These are phyloP conservation scores for Irpex rosettiformis DNA, from an alignment of 1,284 basidiomycete genomes.

Conservation along the genomic window DNA sequence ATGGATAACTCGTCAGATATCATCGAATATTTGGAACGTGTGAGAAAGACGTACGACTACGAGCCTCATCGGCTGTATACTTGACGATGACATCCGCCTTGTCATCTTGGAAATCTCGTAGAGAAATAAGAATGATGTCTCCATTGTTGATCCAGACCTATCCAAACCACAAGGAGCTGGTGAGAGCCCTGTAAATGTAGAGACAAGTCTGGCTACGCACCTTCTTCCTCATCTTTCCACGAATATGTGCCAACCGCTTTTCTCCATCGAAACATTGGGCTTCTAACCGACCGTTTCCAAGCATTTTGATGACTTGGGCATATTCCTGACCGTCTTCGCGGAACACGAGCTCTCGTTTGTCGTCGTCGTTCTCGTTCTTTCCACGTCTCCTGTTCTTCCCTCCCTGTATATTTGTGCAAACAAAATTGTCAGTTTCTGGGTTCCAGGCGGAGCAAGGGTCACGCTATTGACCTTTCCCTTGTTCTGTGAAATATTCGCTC, in stretches of 20 bases:
- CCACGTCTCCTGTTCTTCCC: constrained; percentile 99
- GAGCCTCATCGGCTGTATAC: constrained; percentile 94
- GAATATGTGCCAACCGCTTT: constrained; percentile 96
- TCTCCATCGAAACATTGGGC: constrained; percentile 98
- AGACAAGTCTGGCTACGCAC: constrained; percentile 38
- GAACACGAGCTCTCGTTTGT: constrained; percentile 99
- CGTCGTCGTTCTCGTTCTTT: constrained; percentile 99
- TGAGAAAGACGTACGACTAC: constrained; percentile 56
- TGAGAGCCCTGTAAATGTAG: constrained; percentile 3
- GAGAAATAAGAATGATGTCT: constrained; percentile 94
- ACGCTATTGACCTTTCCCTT: constrained; percentile 68
- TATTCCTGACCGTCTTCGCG: constrained; percentile 99
- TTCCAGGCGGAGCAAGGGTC: background rate
- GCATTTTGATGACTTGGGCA: constrained; percentile 98
- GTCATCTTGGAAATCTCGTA: constrained; percentile 99
- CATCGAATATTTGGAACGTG: constrained; percentile 7
- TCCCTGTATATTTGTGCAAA: constrained; percentile 55
- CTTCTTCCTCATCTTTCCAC: constrained; percentile 99
- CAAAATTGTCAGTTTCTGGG: background rate
- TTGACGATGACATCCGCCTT: constrained; percentile 99
- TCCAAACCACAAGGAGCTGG: background rate
- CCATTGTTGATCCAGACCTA: constrained; percentile 99
- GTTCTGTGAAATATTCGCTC: constrained; percentile 44
- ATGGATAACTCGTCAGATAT: constrained; percentile 1
- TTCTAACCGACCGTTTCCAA: constrained; percentile 96